Percentiles rank a stretch among this genome's conserved stretches.
Conservation (phyloP, 345 rosid species). For the Euclidium syriacum region DNA sequence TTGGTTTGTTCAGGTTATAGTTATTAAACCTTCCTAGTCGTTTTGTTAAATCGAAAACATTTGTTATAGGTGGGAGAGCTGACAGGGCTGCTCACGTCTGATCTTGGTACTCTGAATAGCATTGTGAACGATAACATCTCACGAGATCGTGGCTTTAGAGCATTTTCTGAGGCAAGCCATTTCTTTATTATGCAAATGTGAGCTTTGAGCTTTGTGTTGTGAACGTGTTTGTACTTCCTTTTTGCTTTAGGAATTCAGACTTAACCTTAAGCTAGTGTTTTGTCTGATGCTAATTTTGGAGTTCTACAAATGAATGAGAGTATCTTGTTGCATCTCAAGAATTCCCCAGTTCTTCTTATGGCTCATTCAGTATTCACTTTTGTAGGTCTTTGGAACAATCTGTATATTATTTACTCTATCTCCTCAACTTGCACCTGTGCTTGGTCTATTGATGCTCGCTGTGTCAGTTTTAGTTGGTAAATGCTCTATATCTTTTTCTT, state of each 20-base stretch:
- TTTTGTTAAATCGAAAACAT: neutral
- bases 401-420: constrained; percentile 73
- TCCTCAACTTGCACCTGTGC: constrained; percentile 88
- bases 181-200: constrained; percentile 54
- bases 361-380: constrained; percentile 14
- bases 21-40: neutral
- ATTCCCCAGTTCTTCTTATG: neutral
- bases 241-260: neutral
- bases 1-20: neutral
- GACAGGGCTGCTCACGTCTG: constrained; percentile 76
- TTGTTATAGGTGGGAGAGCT: constrained; percentile 76
- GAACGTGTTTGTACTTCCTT: constrained; percentile 1
- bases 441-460: constrained; percentile 66
- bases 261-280: neutral
- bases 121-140: constrained; percentile 84
- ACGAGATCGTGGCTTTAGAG: constrained; percentile 96
- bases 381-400: constrained; percentile 74
- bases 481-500: neutral
- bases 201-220: constrained; percentile 46
- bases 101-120: constrained; percentile 79
- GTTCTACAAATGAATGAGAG: neutral
- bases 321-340: constrained; percentile 4
- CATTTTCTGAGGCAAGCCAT: constrained; percentile 96
- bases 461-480: constrained; percentile 85
- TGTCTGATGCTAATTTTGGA: constrained; percentile 1